Percentiles rank a stretch among this genome's conserved stretches.
These are phyloP conservation scores for Erythrobasidium yunnanense DNA, from an alignment of 768 basidiomycete genomes.

Conservation along the genomic window DNA sequence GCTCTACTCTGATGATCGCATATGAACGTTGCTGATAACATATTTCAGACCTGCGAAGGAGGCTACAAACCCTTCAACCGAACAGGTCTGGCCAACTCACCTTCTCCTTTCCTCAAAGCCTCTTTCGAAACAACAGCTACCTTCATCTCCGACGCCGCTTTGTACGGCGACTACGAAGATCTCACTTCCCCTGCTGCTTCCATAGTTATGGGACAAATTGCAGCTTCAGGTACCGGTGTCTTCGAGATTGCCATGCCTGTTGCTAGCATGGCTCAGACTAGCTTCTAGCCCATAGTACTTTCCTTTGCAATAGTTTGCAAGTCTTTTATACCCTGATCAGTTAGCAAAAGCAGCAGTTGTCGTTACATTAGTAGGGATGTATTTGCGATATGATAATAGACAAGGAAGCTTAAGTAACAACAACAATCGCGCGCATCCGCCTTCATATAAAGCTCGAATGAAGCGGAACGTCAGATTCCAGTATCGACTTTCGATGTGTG, in stretches of 20 bases:
- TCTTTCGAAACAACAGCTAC: slow-evolving; percentile 92
- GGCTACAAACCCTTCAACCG: slow-evolving; percentile 98
- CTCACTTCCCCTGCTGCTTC: slow-evolving; percentile 70
- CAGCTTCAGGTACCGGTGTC: slow-evolving; percentile 80
- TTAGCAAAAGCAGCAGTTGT: no score
- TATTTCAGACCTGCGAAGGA: slow-evolving; percentile 96
- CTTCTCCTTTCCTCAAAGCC: slow-evolving; percentile 92
- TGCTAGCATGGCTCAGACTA: not conserved
- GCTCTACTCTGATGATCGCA: slow-evolving; percentile 37
- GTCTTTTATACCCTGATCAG: no score
- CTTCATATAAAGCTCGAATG: no score
- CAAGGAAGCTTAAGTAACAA: no score
- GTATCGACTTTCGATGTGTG: no score
- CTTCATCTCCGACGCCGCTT: slow-evolving; percentile 85
- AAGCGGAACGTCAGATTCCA: no score
- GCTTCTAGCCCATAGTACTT: no score
- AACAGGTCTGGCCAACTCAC: slow-evolving; percentile 79
- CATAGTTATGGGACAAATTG: slow-evolving; percentile 80
- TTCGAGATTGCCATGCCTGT: slow-evolving; percentile 56
- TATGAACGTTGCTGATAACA: no score
- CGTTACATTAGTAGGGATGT: no score
- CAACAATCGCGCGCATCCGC: no score
- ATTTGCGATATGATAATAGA: no score
- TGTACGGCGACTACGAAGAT: slow-evolving; percentile 92
- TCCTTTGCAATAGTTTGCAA: no score